Evolutionary conservation across 495 filamentous ascomycete species (phyloP).

Genomic region (Cercophora newfieldiana): DNA sequence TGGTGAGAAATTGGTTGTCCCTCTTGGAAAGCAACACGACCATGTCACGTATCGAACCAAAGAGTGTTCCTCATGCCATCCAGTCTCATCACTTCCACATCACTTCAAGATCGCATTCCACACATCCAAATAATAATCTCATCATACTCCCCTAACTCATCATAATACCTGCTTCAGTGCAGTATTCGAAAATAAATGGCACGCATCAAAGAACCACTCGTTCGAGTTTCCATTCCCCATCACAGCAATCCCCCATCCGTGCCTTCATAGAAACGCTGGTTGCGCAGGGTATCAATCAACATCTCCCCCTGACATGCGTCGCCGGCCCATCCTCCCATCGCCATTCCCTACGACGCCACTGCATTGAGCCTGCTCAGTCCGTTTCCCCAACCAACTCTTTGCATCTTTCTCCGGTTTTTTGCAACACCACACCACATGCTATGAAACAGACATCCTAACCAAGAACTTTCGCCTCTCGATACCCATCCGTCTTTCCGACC

Average conservation of each 20-base stretch:
- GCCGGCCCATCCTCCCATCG: not conserved
- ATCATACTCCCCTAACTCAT: not conserved
- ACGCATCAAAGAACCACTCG: not conserved
- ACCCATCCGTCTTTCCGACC: not conserved
- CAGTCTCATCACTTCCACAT: no score
- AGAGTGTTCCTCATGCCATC: no score
- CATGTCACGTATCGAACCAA: no score
- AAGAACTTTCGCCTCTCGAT: no score
- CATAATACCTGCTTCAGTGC: not conserved
- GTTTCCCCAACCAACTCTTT: not conserved
- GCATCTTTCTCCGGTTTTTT: not conserved
- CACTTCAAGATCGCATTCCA: no score
- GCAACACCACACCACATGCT: not conserved
- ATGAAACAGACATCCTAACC: not conserved
- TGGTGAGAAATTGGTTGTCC: no score
- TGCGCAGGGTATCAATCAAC: not conserved
- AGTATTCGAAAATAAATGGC: not conserved
- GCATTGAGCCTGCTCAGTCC: conserved; percentile 3
- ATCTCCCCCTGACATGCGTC: not conserved
- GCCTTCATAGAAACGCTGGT: not conserved
- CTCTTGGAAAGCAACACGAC: no score
- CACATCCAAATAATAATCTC: not conserved
- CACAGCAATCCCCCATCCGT: not conserved
- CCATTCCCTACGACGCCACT: not conserved
- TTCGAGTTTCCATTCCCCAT: not conserved